A percentile compares a stretch with the other conserved stretches of the same genome.
Evolutionary conservation across 2,329 filamentous ascomycete genomes (phyloP).

Genomic region (Metarhizium guizhouense): DNA sequence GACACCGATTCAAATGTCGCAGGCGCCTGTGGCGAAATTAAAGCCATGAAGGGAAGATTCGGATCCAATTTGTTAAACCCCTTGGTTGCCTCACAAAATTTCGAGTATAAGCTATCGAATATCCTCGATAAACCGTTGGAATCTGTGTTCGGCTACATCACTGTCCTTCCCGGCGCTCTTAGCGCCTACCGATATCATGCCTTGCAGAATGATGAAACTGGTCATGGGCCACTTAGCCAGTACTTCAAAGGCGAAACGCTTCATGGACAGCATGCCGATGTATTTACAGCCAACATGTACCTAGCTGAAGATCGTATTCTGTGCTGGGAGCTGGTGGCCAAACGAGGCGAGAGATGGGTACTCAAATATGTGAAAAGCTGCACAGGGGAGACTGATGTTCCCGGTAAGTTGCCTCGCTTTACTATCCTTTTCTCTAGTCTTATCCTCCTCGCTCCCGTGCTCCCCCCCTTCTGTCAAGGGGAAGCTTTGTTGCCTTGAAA

Average conservation of each 20-base stretch:
- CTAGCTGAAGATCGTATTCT: conserved; percentile 83
- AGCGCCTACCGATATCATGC: conserved; percentile 95
- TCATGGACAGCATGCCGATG: conserved; percentile 90
- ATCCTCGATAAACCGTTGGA: conserved; percentile 96
- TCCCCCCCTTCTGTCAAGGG: neutral
- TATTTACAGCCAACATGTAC: conserved; percentile 97
- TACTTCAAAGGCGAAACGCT: conserved; percentile 99
- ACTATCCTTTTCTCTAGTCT: neutral
- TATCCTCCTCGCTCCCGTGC: neutral
- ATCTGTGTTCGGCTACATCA: conserved; percentile 97
- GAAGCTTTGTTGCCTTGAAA: neutral
- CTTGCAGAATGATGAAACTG: conserved; percentile 91
- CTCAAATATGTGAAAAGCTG: conserved; percentile 96
- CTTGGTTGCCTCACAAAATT: conserved; percentile 93
- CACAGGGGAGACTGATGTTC: conserved; percentile 95
- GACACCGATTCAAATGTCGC: conserved; percentile 96
- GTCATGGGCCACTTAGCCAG: conserved; percentile 89
- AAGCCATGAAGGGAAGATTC: conserved; percentile 84
- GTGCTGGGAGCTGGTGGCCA: conserved; percentile 93
- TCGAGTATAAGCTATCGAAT: conserved; percentile 99
- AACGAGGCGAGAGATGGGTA: conserved; percentile 90
- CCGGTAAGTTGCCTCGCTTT: conserved; percentile 51
- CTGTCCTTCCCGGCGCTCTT: conserved; percentile 86
- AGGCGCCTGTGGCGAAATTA: conserved; percentile 94
- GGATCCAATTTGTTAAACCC: conserved; percentile 84